Base-by-base conservation (phyloP, 306 rosid genomes). In the Carpinus viminea region DNA sequence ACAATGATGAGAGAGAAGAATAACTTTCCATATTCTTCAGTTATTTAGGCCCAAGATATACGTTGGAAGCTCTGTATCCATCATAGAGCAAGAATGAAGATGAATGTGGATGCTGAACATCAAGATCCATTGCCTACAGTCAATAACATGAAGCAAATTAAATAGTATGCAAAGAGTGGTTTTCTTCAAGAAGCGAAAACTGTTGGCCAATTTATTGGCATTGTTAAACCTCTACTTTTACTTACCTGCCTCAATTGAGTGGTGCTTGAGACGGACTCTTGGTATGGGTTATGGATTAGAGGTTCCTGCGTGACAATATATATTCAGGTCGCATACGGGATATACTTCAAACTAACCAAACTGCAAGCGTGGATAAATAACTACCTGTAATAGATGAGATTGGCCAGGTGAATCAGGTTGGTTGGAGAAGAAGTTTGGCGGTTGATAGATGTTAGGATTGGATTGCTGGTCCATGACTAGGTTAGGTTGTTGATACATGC, bases 121-220 rank as follows among this genome's bases (percentile, higher is more conserved):
- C 90, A 34, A 81, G 83, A 70, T 91, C 90, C 88, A 89, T 82
- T 70, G 81, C 96, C 93, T 85, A 48, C 83, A 84, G 66, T 50
- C 75, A 76, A 76, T 53, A 79, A 74, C 11, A 68, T 15, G 65
- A 77, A 76, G 66, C 70, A 74, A 56, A 56, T 70, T 20, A 75
- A 84, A 69, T 55, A 84, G 74, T 61, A 47, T 70, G 34, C 28
- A 66, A 46, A n/a, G 41, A 79, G 51, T 43, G 41, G 51, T 34
- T 52, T 64, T 31, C 21, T 4, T 57, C 57, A 8, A 41, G 38
- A 2, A 70, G 68, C 26, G 8, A 76, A 57, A 43, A 12, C 74
- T 17, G 55, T 34, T 0, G 10, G 72, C 34, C 5, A 26, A 26
- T 9, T 73, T 57, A 61, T 68, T 72, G 64, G 15, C 76, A 77